Base-by-base conservation (phyloP, 1,139 yeast genomes). In the Debaryomycetaceae sp. region DNA sequence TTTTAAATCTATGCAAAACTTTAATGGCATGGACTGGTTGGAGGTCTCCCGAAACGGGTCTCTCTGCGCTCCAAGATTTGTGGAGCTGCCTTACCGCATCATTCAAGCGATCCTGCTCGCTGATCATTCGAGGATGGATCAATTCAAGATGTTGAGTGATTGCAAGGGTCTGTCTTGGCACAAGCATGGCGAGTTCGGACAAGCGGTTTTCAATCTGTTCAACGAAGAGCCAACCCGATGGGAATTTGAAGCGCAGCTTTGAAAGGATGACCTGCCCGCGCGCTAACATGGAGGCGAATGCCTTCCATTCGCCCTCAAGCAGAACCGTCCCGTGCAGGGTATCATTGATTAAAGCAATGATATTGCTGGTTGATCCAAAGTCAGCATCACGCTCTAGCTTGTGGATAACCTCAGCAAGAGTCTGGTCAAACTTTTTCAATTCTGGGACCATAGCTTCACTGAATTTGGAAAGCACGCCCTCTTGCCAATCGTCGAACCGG, bases 151-250 rank as follows among this genome's bases (percentile, higher is more conserved):
- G 71, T 1, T 61, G 59, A 5, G 62, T 54, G n/a, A 83, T 56
- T 5, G 61, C 44, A 2, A 42, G 40, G 4, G 52, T 45, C 40
- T 72, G 72, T 21, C 55, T 53, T 0, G 44, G 45, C 18, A 76
- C 40, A 3, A 79, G 52, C 14, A 73, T 66, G 1, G 48, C 41
- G 7, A 83, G 49, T 4, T 74, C 61, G 1, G 62, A 49, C 36
- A 70, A 50, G 32, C 73, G 75, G 35, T 61, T 65, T 17, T 75
- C 79, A 2, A 85, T 43, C 42, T 83, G 93, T 28, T 83, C 93
- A 26, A 64, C 61, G 46, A 61, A 74, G 1, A 79, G 41, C 85
- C 91, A 83, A 17, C 68, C 67, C 0, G 51, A 30, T 0, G 81
- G 74, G 34, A 76, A 69, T 24, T 62, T 63, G 43, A 59, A 69